Conservation (phyloP, 495 filamentous ascomycete species). For the Hypoxylon crocopeplum region DNA sequence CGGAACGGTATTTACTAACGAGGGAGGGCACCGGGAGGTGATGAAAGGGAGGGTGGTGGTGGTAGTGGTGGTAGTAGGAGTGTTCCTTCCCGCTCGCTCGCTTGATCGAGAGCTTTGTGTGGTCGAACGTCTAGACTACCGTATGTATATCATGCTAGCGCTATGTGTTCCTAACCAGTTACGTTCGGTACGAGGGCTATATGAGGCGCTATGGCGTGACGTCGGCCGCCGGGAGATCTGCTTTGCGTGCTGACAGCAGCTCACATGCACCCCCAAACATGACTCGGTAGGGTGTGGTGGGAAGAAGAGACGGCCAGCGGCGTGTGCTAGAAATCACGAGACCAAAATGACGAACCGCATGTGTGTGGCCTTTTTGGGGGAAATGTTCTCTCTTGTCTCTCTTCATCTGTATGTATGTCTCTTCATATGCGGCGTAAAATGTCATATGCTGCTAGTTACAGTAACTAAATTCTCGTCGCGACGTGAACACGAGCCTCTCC, state of each 20-base stretch:
- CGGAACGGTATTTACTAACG: slow-evolving; percentile 27
- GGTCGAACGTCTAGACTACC: slow-evolving; percentile 6
- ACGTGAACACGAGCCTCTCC: neutral
- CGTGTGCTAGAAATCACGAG: slow-evolving; percentile 32
- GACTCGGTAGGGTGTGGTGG: neutral
- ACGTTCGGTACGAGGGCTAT: slow-evolving; percentile 3
- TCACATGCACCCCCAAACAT: slow-evolving; percentile 28
- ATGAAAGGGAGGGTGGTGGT: neutral
- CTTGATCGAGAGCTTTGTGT: slow-evolving; percentile 12
- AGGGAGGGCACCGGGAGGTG: slow-evolving; percentile 16
- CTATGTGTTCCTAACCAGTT: slow-evolving; percentile 12
- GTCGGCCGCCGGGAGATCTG: slow-evolving; percentile 37
- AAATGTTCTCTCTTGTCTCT: slow-evolving; percentile 16
- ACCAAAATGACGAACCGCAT: slow-evolving; percentile 28
- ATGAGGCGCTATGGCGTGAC: slow-evolving; percentile 38
- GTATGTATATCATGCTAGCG: slow-evolving; percentile 13
- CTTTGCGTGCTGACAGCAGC: slow-evolving; percentile 38
- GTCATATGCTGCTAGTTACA: slow-evolving; percentile 31
- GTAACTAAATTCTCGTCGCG: slow-evolving; percentile 1
- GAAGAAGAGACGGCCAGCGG: neutral
- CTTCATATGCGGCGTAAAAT: slow-evolving; percentile 22
- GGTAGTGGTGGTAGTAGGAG: slow-evolving; percentile 12
- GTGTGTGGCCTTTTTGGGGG: slow-evolving; percentile 2
- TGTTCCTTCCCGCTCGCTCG: slow-evolving; percentile 23
- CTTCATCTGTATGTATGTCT: slow-evolving; percentile 26